These are phyloP conservation scores for Heterobasidion irregulare DNA, from an alignment of 1,284 basidiomycete genomes.

Conservation along the genomic window DNA sequence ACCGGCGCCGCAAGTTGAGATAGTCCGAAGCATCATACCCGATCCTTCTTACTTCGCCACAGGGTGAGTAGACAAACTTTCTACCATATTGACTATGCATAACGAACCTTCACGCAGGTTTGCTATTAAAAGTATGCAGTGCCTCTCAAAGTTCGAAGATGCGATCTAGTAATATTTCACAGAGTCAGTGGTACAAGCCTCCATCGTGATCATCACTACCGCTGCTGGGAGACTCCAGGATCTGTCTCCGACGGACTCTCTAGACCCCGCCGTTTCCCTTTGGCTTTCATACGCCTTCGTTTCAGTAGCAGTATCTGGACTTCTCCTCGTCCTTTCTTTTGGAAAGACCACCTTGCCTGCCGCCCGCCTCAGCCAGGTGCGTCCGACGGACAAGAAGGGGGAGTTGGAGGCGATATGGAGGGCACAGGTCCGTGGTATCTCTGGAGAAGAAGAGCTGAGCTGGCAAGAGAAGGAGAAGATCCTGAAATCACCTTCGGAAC, in stretches of 20 bases:
- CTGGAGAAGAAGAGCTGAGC: not conserved
- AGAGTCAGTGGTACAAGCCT: not conserved
- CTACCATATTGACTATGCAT: not conserved
- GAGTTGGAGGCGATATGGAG: not conserved
- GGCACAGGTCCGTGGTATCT: not conserved
- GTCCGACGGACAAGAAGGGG: not conserved
- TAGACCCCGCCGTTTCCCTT: not conserved
- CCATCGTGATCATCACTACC: not conserved
- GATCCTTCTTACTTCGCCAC: not conserved
- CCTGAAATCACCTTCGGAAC: not conserved
- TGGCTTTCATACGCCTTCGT: not conserved
- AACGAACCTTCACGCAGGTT: not conserved
- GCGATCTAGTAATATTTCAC: not conserved
- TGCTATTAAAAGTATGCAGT: not conserved
- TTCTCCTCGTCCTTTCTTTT: not conserved
- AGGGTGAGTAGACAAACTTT: not conserved
- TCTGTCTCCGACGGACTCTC: not conserved
- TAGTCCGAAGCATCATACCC: not conserved
- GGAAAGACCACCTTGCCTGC: not conserved
- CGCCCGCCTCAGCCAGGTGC: not conserved
- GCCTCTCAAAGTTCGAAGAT: not conserved
- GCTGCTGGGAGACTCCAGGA: not conserved
- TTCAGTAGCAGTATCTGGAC: not conserved
- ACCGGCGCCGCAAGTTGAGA: not conserved
- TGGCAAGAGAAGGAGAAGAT: not conserved